A percentile compares a stretch with the other conserved stretches of the same genome.
Conservation (phyloP, 129 eudicot genomes). For the Helianthus annuus region DNA sequence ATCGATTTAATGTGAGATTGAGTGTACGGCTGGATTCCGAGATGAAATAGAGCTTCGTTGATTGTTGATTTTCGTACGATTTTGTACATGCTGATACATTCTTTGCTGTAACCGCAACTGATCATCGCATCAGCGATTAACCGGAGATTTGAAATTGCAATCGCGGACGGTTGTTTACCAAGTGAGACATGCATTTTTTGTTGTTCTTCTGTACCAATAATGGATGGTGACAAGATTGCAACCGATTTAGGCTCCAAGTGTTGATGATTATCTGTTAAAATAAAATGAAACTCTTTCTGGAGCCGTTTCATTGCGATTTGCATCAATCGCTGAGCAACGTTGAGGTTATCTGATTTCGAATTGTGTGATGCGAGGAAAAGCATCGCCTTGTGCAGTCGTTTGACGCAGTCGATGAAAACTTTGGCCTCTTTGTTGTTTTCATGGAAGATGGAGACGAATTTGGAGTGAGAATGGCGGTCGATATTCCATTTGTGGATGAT, state of each 20-base stretch:
- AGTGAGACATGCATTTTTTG: not conserved
- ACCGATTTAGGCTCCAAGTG: slow-evolving; percentile 18
- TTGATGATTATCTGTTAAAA: slow-evolving; percentile 38
- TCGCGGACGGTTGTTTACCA: slow-evolving; percentile 19
- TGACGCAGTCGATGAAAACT: slow-evolving; percentile 41
- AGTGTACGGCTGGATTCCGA: slow-evolving; percentile 42
- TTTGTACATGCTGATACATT: slow-evolving; percentile 54
- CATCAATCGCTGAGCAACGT: slow-evolving; percentile 47
- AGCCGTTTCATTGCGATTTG: slow-evolving; percentile 64
- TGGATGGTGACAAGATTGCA: not conserved
- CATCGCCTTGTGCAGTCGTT: slow-evolving; percentile 48
- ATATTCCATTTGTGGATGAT: slow-evolving; percentile 56
- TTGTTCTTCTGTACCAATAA: no score
- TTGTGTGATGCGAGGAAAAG: slow-evolving; percentile 31
- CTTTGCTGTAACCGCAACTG: slow-evolving; percentile 58
- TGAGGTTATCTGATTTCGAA: slow-evolving; percentile 41
- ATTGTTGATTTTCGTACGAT: slow-evolving; percentile 56
- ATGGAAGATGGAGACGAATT: slow-evolving; percentile 53
- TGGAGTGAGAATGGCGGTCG: slow-evolving; percentile 31
- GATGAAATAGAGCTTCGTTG: slow-evolving; percentile 52
- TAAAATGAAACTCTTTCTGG: slow-evolving; percentile 55
- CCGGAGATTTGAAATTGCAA: slow-evolving; percentile 47
- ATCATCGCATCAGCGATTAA: slow-evolving; percentile 81
- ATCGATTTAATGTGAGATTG: slow-evolving; percentile 47
- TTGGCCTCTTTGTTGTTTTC: slow-evolving; percentile 44